Percentiles rank a stretch among this genome's conserved stretches.
Evolutionary conservation across 345 rosid species (phyloP).

Genomic region (Conringia planisiliqua): DNA sequence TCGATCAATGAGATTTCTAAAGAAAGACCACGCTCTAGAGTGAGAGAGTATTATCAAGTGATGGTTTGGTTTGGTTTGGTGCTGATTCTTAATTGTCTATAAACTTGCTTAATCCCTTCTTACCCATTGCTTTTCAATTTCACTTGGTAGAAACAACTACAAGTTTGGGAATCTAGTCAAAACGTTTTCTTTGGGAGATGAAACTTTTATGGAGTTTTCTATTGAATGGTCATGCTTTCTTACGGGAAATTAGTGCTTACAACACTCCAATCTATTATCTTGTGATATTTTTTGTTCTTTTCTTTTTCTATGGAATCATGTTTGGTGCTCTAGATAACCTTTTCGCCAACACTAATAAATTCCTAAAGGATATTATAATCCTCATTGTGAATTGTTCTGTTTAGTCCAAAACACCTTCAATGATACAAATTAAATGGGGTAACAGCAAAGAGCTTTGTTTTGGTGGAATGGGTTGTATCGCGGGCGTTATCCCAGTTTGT

Average conservation of each 20-base stretch:
- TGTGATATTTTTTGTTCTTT: background rate
- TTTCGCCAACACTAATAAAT: slow-evolving; percentile 29
- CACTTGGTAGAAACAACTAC: slow-evolving; percentile 1
- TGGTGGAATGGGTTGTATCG: slow-evolving; percentile 50
- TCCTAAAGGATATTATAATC: slow-evolving; percentile 41
- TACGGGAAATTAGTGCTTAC: background rate
- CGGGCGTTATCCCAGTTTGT: slow-evolving; percentile 43
- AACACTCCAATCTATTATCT: background rate
- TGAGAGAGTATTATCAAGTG: background rate
- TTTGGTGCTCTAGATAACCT: slow-evolving; percentile 45
- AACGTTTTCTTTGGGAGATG: background rate
- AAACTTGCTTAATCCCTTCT: background rate
- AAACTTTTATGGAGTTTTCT: background rate
- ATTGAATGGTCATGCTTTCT: background rate
- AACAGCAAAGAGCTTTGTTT: slow-evolving; percentile 44
- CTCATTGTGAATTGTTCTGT: slow-evolving; percentile 45
- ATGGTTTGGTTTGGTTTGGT: slow-evolving; percentile 10
- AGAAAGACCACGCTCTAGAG: background rate
- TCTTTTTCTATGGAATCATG: background rate
- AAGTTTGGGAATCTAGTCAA: background rate
- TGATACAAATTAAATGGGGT: slow-evolving; percentile 47
- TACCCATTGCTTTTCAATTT: background rate
- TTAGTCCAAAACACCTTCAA: slow-evolving; percentile 44
- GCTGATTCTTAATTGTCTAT: slow-evolving; percentile 27
- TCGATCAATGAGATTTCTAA: background rate